Base-by-base conservation (phyloP, 352 stramenopile genomes). In the Pythium aquatile region DNA sequence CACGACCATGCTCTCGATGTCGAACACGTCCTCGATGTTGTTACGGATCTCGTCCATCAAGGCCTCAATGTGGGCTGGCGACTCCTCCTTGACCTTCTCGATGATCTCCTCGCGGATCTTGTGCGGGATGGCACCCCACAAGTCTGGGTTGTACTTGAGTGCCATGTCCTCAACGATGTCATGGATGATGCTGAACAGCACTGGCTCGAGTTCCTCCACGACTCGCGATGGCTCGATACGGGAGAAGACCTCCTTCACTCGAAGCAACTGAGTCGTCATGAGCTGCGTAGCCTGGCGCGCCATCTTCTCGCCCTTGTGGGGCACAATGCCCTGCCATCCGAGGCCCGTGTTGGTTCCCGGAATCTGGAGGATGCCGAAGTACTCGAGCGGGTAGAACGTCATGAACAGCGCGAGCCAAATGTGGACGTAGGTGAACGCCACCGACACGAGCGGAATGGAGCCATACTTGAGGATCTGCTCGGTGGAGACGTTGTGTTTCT, bases 331-430 rank as follows among this genome's bases (percentile, higher is more conserved):
- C 67, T 99, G 96, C 97, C 97, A 99, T 10, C 97, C 96, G 3
- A 98, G 63, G 10, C 96, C 96, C 65, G 93, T 97, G 72, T 98
- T 94, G 5, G 85, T 96, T 51, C 73, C 68, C 0, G 85, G 83
- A 64, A 93, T 90, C 75, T 96, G 91, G 58, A 97, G 74, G 30
- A 88, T 94, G 26, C 96, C 97, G 30, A 84, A 74, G 70, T 98
- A 99, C 49, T 98, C 75, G 37, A 99, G 80, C 4, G 97, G 97
- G 73, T 98, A 97, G 76, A 99, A 99, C 35, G 98, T 99, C 90
- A 98, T 98, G 79, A 95, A 99, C 3, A 99, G 76, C 40, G 97
- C 97, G 60, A 98, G 72, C 79, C 96, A 97, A 77, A 98, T 98
- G 72, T 98, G 97, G 42, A 97, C 72, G 65, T 98, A 98, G 46